These are phyloP conservation scores for Colletotrichum horii DNA, from an alignment of 2,329 filamentous ascomycete genomes.

Conservation along the genomic window DNA sequence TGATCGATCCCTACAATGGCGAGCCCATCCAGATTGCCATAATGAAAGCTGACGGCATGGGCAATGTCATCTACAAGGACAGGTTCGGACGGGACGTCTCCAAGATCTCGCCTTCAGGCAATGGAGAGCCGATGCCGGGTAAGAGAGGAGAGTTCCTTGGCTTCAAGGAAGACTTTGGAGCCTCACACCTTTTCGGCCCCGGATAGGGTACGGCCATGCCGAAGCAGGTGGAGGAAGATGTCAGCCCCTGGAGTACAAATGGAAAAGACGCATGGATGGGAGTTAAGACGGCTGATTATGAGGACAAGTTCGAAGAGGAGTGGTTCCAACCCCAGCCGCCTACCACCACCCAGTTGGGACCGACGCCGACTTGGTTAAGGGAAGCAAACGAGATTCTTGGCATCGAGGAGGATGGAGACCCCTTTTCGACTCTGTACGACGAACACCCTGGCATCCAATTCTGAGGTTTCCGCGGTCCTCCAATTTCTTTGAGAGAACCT, in stretches of 20 bases:
- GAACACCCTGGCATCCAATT: background rate
- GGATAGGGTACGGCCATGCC: constrained; percentile 1
- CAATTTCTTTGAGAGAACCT: background rate
- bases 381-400: constrained; percentile 1
- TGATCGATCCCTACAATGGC: background rate
- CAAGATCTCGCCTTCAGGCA: background rate
- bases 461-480: background rate
- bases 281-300: background rate
- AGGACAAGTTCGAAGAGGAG: background rate
- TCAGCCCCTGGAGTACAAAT: background rate
- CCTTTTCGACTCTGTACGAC: background rate
- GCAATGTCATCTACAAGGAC: background rate
- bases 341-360: background rate
- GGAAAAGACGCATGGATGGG: constrained; percentile 3
- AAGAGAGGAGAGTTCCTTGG: constrained; percentile 5
- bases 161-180: background rate
- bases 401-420: background rate
- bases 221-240: background rate
- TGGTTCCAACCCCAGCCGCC: background rate
- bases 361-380: background rate
- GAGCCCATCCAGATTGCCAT: background rate
- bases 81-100: background rate
- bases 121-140: background rate
- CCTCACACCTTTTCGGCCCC: background rate
- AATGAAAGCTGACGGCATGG: background rate